Evolutionary conservation across 768 basidiomycete species (phyloP).

Genomic region (Tulasnella sp.): DNA sequence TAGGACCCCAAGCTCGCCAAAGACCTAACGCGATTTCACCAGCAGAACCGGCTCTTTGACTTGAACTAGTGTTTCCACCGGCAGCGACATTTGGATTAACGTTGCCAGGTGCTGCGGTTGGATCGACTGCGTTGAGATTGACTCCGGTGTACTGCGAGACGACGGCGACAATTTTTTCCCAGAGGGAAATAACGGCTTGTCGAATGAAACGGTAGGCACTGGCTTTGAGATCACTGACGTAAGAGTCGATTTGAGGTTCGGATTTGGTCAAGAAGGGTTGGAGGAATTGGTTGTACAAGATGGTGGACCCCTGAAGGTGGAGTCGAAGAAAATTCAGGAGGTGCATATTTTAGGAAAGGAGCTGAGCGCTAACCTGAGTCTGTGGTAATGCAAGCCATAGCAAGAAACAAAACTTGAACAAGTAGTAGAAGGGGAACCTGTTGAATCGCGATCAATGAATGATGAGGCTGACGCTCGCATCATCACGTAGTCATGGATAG

Average conservation of each 20-base stretch:
- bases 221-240: conserved; percentile 51
- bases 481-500: conserved; percentile 11
- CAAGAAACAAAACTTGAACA: conserved; percentile 69
- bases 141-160: conserved; percentile 14
- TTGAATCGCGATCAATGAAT: conserved; percentile 13
- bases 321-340: not conserved
- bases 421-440: conserved; percentile 84
- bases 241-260: conserved; percentile 72
- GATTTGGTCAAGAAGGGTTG: conserved; percentile 73
- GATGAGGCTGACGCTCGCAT: conserved; percentile 3
- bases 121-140: conserved; percentile 7
- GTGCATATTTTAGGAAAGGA: not conserved
- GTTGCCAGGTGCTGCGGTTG: not conserved
- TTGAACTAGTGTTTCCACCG: conserved; percentile 33
- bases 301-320: conserved; percentile 52
- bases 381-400: conserved; percentile 86
- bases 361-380: conserved; percentile 35
- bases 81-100: not conserved
- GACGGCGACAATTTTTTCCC: conserved; percentile 44
- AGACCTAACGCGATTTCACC: conserved; percentile 50
- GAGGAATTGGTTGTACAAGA: conserved; percentile 67
- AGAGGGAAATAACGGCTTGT: conserved; percentile 45
- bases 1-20: conserved; percentile 70
- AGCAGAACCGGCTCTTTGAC: conserved; percentile 48
- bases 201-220: conserved; percentile 52